Evolutionary conservation across 2,329 filamentous ascomycete species (phyloP).

Genomic region (Bimuria novae-zelandiae): DNA sequence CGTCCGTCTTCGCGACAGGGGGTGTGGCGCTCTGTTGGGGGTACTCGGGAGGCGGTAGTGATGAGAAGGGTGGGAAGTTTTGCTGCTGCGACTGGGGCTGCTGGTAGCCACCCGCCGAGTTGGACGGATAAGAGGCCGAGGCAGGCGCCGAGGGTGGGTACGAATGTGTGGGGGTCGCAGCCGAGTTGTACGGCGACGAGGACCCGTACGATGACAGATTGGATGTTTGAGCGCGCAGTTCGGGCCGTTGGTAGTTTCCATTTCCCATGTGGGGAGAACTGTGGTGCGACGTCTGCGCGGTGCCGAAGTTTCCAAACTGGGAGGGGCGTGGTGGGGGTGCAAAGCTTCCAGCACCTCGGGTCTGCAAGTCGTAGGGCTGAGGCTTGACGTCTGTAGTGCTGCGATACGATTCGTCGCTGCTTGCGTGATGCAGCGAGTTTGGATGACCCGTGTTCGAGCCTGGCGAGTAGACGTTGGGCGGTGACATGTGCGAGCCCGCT

Average conservation of each 20-base stretch:
- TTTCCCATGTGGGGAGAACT: slow-evolving; percentile 44
- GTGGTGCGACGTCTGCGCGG: slow-evolving; percentile 37
- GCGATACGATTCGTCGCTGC: slow-evolving; percentile 45
- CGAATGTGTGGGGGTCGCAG: slow-evolving; percentile 53
- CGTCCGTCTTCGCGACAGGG: slow-evolving; percentile 36
- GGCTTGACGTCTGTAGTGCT: slow-evolving; percentile 27
- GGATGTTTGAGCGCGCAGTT: slow-evolving; percentile 43
- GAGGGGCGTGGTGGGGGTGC: slow-evolving; percentile 44
- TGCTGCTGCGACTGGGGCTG: slow-evolving; percentile 54
- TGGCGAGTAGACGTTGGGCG: slow-evolving; percentile 41
- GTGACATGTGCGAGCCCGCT: slow-evolving; percentile 40
- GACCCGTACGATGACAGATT: slow-evolving; percentile 41
- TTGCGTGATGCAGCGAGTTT: slow-evolving; percentile 38
- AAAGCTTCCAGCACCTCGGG: slow-evolving; percentile 40
- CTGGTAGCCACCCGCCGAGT: slow-evolving; percentile 52
- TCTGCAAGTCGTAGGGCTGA: slow-evolving; percentile 44
- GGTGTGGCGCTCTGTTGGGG: slow-evolving; percentile 41
- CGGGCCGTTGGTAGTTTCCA: slow-evolving; percentile 40
- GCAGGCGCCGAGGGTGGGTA: slow-evolving; percentile 50
- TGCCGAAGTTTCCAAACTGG: slow-evolving; percentile 37
- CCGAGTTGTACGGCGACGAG: slow-evolving; percentile 42
- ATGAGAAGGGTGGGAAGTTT: slow-evolving; percentile 64
- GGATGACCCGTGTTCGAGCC: slow-evolving; percentile 34
- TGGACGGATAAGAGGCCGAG: slow-evolving; percentile 47
- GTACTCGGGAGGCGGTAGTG: slow-evolving; percentile 65